phyloP scores from a whole-genome alignment of 208 protist genomes.

The Trypanosomatidae sp. region DNA sequence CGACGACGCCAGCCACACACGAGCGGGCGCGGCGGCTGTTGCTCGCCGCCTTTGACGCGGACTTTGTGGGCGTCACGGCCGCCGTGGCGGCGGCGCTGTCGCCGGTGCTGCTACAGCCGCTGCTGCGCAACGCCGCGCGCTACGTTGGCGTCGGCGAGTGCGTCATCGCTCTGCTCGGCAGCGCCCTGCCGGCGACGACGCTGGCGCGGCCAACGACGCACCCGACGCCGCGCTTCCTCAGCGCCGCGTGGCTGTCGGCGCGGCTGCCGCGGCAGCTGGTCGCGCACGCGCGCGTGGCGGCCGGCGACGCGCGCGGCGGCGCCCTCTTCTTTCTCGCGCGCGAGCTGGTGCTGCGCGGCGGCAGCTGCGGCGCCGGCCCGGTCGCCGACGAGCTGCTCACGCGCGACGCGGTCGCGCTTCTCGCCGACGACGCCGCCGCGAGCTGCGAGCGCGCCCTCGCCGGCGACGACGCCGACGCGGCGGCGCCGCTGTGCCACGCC shows the following conservation, averaged over 20 bases:
- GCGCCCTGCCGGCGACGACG: slow-evolving; percentile 14
- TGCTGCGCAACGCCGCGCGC: slow-evolving; percentile 22
- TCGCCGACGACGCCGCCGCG: neutral
- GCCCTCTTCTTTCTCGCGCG: slow-evolving; percentile 61
- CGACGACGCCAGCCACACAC: slow-evolving; percentile 3
- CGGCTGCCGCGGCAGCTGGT: slow-evolving; percentile 14
- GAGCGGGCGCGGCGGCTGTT: slow-evolving; percentile 23
- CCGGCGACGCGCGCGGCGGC: slow-evolving; percentile 15
- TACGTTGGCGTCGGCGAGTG: slow-evolving; percentile 41
- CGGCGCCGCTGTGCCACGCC: neutral
- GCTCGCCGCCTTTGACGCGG: slow-evolving; percentile 40
- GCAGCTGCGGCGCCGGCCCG: slow-evolving; percentile 50
- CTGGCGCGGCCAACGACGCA: slow-evolving; percentile 27
- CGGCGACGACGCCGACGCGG: neutral
- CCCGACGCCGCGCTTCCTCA: slow-evolving; percentile 31
- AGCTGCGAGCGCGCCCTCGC: slow-evolving; percentile 5
- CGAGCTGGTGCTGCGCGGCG: slow-evolving; percentile 52
- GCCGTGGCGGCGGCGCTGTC: slow-evolving; percentile 24
- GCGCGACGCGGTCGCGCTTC: neutral
- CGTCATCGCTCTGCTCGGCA: slow-evolving; percentile 52
- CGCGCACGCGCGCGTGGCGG: slow-evolving; percentile 12
- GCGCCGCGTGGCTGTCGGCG: slow-evolving; percentile 15
- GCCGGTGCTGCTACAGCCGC: slow-evolving; percentile 10
- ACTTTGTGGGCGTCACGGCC: slow-evolving; percentile 24
- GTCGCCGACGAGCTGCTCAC: slow-evolving; percentile 43